phyloP scores from a whole-genome alignment of 139 green algal genomes.

The Chlamydomonas sp. region DNA sequence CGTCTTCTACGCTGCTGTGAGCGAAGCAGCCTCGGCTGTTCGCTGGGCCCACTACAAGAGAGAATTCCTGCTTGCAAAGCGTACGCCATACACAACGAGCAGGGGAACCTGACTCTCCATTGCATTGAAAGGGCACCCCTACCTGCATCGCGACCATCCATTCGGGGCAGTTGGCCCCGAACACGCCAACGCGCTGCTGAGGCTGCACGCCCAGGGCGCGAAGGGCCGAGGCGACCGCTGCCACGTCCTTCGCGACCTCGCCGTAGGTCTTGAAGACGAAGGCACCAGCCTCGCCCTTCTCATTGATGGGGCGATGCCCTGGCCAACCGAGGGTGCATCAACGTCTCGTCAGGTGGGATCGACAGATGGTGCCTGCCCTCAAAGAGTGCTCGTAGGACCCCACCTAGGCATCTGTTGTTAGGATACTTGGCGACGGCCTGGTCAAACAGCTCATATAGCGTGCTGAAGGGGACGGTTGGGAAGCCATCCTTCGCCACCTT shows the following conservation, averaged over 20 bases:
- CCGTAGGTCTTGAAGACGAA: slow-evolving; percentile 61
- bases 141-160: slow-evolving; percentile 97
- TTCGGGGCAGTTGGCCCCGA: slow-evolving; percentile 86
- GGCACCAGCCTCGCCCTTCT: slow-evolving; percentile 34
- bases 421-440: slow-evolving; percentile 59
- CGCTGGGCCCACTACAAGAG: too few species aligned
- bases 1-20: too few species aligned
- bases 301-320: slow-evolving; percentile 32
- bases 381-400: not conserved
- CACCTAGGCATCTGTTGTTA: slow-evolving; percentile 62
- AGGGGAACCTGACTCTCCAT: not conserved
- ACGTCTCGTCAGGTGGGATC: not conserved
- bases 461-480: slow-evolving; percentile 57
- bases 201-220: slow-evolving; percentile 32
- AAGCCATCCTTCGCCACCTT: slow-evolving; percentile 68
- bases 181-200: slow-evolving; percentile 67
- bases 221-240: slow-evolving; percentile 51
- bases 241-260: slow-evolving; percentile 52
- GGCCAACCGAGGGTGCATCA: not conserved
- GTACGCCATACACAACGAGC: not conserved
- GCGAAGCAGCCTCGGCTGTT: too few species aligned
- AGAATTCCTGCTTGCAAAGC: too few species aligned
- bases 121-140: too few species aligned
- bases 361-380: too few species aligned
- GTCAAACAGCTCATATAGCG: slow-evolving; percentile 84